These are phyloP conservation scores for Colletotrichum sp. DNA, from an alignment of 2,329 filamentous ascomycete genomes.

Conservation along the genomic window DNA sequence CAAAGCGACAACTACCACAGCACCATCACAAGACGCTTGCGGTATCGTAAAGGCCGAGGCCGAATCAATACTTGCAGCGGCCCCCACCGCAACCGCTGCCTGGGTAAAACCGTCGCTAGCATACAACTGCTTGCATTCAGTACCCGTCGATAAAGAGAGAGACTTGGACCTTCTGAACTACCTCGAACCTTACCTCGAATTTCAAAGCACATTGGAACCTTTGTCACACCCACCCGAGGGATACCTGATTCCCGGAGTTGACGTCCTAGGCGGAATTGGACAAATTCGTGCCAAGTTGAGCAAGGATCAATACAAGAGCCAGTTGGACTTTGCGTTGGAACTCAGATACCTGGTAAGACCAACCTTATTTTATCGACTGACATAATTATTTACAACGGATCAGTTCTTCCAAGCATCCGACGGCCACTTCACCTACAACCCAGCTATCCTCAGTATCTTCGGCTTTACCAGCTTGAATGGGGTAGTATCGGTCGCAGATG, in stretches of 20 bases:
- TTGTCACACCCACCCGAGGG: slow-evolving; percentile 20
- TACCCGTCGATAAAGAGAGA: slow-evolving; percentile 8
- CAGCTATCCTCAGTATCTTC: slow-evolving; percentile 19
- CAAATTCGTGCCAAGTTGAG: slow-evolving; percentile 20
- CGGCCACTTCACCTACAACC: slow-evolving; percentile 22
- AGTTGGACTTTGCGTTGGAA: slow-evolving; percentile 20
- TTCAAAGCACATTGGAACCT: slow-evolving; percentile 23
- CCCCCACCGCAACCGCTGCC: neutral
- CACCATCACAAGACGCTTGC: neutral
- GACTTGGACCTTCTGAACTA: slow-evolving; percentile 23
- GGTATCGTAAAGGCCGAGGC: neutral
- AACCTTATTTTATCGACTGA: neutral
- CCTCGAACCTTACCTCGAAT: slow-evolving; percentile 19
- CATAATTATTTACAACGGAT: neutral
- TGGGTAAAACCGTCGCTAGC: neutral
- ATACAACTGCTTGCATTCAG: slow-evolving; percentile 14
- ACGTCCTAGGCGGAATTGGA: slow-evolving; percentile 18
- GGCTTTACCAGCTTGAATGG: neutral
- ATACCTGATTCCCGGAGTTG: slow-evolving; percentile 23
- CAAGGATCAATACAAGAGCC: slow-evolving; percentile 17
- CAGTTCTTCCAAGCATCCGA: slow-evolving; percentile 16
- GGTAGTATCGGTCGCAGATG: slow-evolving; percentile 22
- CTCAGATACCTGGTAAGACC: slow-evolving; percentile 5
- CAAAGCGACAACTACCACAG: neutral
- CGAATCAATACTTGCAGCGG: neutral